Conservation (phyloP, 768 basidiomycete genomes). For the Termitomyces sp. region DNA sequence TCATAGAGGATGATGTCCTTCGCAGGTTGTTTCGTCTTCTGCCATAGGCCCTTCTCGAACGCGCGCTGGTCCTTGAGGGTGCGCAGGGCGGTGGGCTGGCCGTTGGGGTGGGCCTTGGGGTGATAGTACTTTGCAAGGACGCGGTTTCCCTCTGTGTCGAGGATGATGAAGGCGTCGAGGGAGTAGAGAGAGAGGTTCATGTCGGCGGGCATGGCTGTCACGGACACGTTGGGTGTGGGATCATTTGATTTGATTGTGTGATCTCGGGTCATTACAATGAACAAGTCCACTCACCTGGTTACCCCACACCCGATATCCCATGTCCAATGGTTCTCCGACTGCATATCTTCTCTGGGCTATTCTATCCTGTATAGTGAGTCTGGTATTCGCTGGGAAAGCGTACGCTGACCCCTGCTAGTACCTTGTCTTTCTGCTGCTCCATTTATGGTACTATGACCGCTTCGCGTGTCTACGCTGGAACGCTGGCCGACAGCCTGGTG, state of each 20-base stretch:
- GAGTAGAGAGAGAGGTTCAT: constrained; percentile 89
- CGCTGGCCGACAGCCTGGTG: constrained; percentile 71
- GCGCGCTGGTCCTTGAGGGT: constrained; percentile 88
- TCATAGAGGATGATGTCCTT: constrained; percentile 94
- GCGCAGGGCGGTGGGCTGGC: constrained; percentile 56
- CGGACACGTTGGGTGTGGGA: neutral
- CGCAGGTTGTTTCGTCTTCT: constrained; percentile 79
- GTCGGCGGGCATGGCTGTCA: constrained; percentile 2
- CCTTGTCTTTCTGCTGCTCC: constrained; percentile 56
- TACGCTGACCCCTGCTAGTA: constrained; percentile 35
- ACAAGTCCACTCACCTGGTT: neutral
- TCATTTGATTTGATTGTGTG: neutral
- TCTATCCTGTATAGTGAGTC: constrained; percentile 55
- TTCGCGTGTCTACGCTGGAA: constrained; percentile 74
- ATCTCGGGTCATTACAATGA: neutral
- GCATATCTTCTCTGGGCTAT: constrained; percentile 77
- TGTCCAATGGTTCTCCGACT: constrained; percentile 70
- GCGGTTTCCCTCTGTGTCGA: constrained; percentile 93
- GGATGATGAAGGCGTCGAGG: constrained; percentile 80
- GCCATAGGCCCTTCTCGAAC: constrained; percentile 93
- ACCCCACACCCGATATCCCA: constrained; percentile 21
- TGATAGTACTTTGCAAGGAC: constrained; percentile 95
- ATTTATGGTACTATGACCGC: constrained; percentile 77
- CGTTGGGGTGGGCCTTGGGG: constrained; percentile 57
- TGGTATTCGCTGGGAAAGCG: constrained; percentile 38